Evolutionary conservation across 78 protist species (phyloP).

Genomic region (Dictyostelium purpureum): DNA sequence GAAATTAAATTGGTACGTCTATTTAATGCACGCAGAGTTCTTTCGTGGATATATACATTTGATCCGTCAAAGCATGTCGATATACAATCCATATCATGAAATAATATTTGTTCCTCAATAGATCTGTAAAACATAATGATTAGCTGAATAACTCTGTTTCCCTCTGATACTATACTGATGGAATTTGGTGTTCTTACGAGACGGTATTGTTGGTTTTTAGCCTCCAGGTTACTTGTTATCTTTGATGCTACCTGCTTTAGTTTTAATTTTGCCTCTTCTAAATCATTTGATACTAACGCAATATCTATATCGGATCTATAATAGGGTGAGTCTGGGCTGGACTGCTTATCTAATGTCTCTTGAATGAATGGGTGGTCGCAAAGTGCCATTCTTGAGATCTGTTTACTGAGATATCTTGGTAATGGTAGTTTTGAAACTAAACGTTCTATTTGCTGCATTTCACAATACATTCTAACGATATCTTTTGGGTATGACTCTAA

Average conservation of each 20-base stretch:
- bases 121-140: background rate
- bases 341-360: background rate
- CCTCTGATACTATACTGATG: background rate
- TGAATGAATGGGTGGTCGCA: background rate
- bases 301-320: background rate
- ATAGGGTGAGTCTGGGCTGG: background rate
- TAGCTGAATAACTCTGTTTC: background rate
- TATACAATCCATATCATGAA: conserved; percentile 24
- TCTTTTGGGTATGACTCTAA: background rate
- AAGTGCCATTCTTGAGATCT: background rate
- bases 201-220: background rate
- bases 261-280: background rate
- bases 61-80: background rate
- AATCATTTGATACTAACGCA: background rate
- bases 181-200: conserved; percentile 11
- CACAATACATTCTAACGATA: background rate
- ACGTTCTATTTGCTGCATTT: background rate
- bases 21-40: background rate
- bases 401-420: background rate
- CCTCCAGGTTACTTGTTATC: background rate
- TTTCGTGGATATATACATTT: background rate
- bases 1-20: background rate
- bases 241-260: background rate
- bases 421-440: background rate
- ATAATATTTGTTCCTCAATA: background rate